A percentile compares a stretch with the other conserved stretches of the same genome.
phyloP scores from a whole-genome alignment of 352 stramenopile genomes.

The Phytophthora macrochlamydospora region DNA sequence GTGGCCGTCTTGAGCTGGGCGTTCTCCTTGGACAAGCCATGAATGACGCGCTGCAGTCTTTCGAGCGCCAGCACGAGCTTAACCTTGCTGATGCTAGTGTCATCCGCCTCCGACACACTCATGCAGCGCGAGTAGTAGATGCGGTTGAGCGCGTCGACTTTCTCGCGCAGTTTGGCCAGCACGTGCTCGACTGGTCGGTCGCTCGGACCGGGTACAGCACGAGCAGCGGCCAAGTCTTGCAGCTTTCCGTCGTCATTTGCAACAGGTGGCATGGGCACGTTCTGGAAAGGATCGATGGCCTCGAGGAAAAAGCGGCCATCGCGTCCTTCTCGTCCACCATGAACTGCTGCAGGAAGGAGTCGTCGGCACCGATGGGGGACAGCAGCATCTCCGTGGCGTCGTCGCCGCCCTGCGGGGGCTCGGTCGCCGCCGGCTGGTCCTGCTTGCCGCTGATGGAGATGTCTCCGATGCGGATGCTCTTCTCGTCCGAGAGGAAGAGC shows the following conservation, averaged over 20 bases:
- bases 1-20: slow-evolving; percentile 41
- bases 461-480: slow-evolving; percentile 49
- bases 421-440: slow-evolving; percentile 21
- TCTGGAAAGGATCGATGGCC: slow-evolving; percentile 63
- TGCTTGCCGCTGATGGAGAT: slow-evolving; percentile 41
- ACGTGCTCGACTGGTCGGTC: slow-evolving; percentile 39
- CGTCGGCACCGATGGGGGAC: slow-evolving; percentile 58
- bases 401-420: slow-evolving; percentile 20
- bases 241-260: slow-evolving; percentile 11
- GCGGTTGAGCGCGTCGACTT: slow-evolving; percentile 54
- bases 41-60: slow-evolving; percentile 56
- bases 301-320: slow-evolving; percentile 69
- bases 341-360: slow-evolving; percentile 47
- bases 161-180: slow-evolving; percentile 53
- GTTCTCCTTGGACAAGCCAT: slow-evolving; percentile 51
- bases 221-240: slow-evolving; percentile 4
- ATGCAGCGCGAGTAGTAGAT: slow-evolving; percentile 74
- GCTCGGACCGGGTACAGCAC: slow-evolving; percentile 4
- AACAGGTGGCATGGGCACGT: slow-evolving; percentile 6
- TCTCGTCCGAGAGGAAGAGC: slow-evolving; percentile 50
- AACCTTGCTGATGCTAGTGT: slow-evolving; percentile 41
- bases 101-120: slow-evolving; percentile 32
- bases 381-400: slow-evolving; percentile 64
- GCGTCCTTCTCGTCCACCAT: slow-evolving; percentile 65
- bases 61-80: slow-evolving; percentile 59